Percentiles rank a stretch among this genome's conserved stretches.
Conservation (phyloP, 768 basidiomycete species). For the Lactarius tabidus region DNA sequence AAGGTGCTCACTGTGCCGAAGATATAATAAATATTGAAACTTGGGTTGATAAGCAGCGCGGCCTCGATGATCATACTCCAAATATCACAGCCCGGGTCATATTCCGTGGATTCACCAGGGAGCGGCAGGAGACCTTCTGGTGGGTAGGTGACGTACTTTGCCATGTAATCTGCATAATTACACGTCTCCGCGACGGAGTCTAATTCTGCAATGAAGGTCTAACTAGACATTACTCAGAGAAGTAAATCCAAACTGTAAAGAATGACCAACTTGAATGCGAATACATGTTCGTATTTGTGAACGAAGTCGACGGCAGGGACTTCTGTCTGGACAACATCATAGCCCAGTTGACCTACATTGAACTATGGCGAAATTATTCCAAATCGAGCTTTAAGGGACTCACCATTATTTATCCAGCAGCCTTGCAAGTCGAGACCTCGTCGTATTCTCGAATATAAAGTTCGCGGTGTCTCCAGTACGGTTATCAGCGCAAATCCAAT, state of each 20-base stretch:
- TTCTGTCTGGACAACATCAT: conserved; percentile 59
- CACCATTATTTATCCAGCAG: conserved; percentile 71
- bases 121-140: conserved; percentile 64
- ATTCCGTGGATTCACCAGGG: conserved; percentile 50
- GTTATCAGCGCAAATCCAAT: background rate
- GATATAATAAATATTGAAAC: conserved; percentile 74
- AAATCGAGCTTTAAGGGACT: conserved; percentile 28
- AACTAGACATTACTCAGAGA: too few species aligned
- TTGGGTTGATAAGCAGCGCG: conserved; percentile 61
- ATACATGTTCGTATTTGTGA: conserved; percentile 64
- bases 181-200: conserved; percentile 51
- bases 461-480: conserved; percentile 60
- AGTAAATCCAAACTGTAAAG: too few species aligned
- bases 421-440: conserved; percentile 52
- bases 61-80: conserved; percentile 65
- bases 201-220: conserved; percentile 57
- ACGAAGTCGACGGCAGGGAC: conserved; percentile 75
- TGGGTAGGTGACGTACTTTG: conserved; percentile 62
- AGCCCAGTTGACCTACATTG: conserved; percentile 51
- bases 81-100: conserved; percentile 54
- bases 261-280: conserved; percentile 60
- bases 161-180: conserved; percentile 58
- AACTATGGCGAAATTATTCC: background rate
- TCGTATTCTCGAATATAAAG: conserved; percentile 60
- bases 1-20: conserved; percentile 52